phyloP scores from a whole-genome alignment of 345 rosid species.

The Eucalyptus pauciflora region DNA sequence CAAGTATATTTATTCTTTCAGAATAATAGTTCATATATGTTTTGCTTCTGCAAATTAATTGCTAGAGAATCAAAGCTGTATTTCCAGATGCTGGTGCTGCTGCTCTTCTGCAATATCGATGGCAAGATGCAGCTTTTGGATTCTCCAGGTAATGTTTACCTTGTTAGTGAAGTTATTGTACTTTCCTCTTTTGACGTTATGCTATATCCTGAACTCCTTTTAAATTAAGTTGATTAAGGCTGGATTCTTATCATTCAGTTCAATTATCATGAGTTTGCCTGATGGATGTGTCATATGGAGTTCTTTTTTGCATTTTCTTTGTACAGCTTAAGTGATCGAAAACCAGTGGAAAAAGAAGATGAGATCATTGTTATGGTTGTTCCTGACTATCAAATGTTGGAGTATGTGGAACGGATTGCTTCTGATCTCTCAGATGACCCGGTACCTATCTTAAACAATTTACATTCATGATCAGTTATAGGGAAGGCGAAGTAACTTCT shows the following conservation, averaged over 20 bases:
- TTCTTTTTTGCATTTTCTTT: background rate
- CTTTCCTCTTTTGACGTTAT: background rate
- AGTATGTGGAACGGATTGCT: constrained; percentile 65
- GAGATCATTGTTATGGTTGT: constrained; percentile 93
- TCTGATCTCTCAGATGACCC: constrained; percentile 78
- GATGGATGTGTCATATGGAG: background rate
- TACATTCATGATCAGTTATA: background rate
- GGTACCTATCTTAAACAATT: constrained; percentile 19
- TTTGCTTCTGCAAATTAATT: background rate
- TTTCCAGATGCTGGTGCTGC: constrained; percentile 99
- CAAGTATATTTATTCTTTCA: background rate
- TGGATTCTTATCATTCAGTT: background rate
- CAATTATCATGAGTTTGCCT: background rate
- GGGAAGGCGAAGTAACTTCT: background rate
- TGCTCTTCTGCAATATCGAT: constrained; percentile 72
- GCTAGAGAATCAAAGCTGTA: constrained; percentile 77
- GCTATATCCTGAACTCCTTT: background rate
- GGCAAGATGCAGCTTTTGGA: constrained; percentile 89
- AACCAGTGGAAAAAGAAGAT: constrained; percentile 79
- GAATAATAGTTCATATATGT: background rate
- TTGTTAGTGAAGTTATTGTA: background rate
- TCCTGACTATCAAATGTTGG: constrained; percentile 95
- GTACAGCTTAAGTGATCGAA: constrained; percentile 70
- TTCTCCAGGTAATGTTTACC: constrained; percentile 52
- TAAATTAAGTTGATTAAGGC: background rate